Conservation (phyloP, 2,329 filamentous ascomycete species). For the Aspergillus candidus region DNA sequence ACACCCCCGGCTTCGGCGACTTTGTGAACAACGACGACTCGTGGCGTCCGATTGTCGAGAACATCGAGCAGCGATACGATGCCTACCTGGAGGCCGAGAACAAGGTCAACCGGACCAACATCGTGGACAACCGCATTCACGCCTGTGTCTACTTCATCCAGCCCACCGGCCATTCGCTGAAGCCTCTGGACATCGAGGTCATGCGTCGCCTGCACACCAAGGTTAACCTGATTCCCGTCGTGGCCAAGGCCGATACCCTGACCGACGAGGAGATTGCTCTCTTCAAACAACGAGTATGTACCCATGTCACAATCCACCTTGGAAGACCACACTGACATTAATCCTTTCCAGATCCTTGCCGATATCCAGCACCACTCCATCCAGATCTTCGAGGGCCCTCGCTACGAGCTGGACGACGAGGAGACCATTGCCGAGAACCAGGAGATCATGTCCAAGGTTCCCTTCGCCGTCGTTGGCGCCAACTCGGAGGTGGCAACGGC, state of each 20-base stretch:
- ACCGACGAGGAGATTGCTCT: constrained; percentile 91
- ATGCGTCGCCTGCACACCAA: constrained; percentile 99
- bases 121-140: constrained; percentile 97
- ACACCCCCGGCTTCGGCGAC: constrained; percentile 96
- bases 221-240: constrained; percentile 99
- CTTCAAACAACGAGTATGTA: constrained; percentile 90
- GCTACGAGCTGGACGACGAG: constrained; percentile 97
- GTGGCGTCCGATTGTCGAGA: constrained; percentile 97
- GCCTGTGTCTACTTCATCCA: constrained; percentile 99
- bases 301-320: not conserved
- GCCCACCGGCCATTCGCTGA: constrained; percentile 94
- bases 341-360: constrained; percentile 67
- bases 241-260: constrained; percentile 96
- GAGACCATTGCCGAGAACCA: constrained; percentile 99
- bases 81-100: constrained; percentile 98
- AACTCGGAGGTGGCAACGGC: constrained; percentile 87
- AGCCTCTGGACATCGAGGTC: constrained; percentile 97
- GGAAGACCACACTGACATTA: constrained; percentile 20
- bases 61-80: constrained; percentile 98
- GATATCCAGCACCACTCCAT: constrained; percentile 97
- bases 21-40: constrained; percentile 99
- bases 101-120: constrained; percentile 99
- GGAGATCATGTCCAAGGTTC: constrained; percentile 99
- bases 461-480: constrained; percentile 94
- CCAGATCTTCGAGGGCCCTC: constrained; percentile 97